Percentiles rank a stretch among this genome's conserved stretches.
phyloP scores from a whole-genome alignment of 2,329 filamentous ascomycete species.

The Torrubiella hemipterigena region DNA sequence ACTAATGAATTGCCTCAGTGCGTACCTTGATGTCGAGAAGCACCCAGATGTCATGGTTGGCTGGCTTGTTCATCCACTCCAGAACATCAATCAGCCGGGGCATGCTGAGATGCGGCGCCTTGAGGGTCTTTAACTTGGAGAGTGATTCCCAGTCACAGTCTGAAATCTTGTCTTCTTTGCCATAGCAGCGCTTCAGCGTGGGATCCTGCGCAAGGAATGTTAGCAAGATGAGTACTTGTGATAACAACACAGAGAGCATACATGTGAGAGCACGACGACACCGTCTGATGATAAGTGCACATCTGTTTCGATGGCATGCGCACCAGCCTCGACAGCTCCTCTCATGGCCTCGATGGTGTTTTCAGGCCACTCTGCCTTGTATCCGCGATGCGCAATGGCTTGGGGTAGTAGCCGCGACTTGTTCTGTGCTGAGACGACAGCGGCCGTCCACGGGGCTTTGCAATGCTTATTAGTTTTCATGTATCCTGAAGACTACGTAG shows the following conservation, averaged over 20 bases:
- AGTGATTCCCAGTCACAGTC: constrained; percentile 71
- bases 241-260: constrained; percentile 26
- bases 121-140: constrained; percentile 52
- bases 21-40: constrained; percentile 78
- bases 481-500: no score
- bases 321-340: constrained; percentile 59
- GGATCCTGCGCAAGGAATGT: constrained; percentile 45
- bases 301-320: constrained; percentile 80
- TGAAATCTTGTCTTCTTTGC: constrained; percentile 55
- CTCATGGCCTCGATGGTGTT: constrained; percentile 75
- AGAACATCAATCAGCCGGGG: constrained; percentile 65
- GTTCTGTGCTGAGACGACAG: constrained; percentile 15
- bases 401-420: constrained; percentile 40
- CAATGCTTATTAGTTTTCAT: background rate
- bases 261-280: constrained; percentile 76
- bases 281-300: constrained; percentile 72
- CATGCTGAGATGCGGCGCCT: constrained; percentile 58
- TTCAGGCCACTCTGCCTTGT: constrained; percentile 68
- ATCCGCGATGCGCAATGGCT: constrained; percentile 68
- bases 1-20: background rate
- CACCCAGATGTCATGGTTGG: constrained; percentile 60
- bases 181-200: constrained; percentile 71
- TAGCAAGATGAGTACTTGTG: background rate
- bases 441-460: constrained; percentile 21
- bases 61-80: constrained; percentile 54